Evolutionary conservation across 768 basidiomycete genomes (phyloP), one percentile per base, ranked within the genome.

Genomic region (Russula sp.): DNA sequence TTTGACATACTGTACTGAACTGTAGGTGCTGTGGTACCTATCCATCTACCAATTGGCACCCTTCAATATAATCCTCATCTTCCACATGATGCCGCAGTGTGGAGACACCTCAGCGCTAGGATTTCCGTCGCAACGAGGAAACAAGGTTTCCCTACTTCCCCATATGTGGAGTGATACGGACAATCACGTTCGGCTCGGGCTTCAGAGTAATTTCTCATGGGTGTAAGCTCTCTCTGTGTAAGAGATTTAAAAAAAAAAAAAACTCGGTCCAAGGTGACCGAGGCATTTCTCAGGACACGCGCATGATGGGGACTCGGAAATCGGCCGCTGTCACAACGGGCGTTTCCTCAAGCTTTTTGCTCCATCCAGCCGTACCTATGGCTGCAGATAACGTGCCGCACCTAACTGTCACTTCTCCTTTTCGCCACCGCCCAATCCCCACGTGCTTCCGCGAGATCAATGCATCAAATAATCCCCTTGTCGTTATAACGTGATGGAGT

Each of bases 321-420:
- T 16, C 26, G 4, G 1, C 49, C 2, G 8, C 30, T 32, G 28
- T 28, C 30, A 28, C 20, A 5, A 2, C 51, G 9, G 28, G 51
- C 28, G 18, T 32, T 13, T 52, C 3, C 18, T 11, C 11, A 13
- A 1, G 28, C 14, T 42, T 28, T 22, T 49, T 36, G 18, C 46
- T n/a, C 57, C 57, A 34, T 58, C 80, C 2, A 44, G 32, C n/a
- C 20, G n/a, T 30, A 30, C 38, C 16, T 13, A 32, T 14, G 13
- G 8, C 11, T 9, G 13, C 14, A 1, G 14, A 22, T 2, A 46
- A 6, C 13, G n/a, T 22, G 4, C 16, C 22, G 3, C 13, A 8
- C 57, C 1, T 18, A 16, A 36, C 3, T 20, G 36, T 30, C 26
- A 38, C n/a, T n/a, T n/a, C n/a, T n/a, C n/a, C n/a, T n/a, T n/a